phyloP scores from a whole-genome alignment of 768 basidiomycete species.

The Suillus sp. region DNA sequence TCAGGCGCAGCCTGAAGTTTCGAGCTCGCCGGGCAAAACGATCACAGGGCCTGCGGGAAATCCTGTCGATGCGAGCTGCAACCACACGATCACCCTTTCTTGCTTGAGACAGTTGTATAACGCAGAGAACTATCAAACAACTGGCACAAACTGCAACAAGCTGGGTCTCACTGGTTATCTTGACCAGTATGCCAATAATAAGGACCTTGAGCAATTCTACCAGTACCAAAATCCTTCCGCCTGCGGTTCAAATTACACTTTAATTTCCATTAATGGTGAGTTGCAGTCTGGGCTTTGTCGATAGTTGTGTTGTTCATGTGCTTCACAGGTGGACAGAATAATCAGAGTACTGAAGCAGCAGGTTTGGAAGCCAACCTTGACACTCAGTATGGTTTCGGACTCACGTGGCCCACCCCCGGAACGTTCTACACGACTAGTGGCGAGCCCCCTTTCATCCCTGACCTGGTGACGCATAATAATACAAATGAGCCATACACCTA shows the following conservation, averaged over 20 bases:
- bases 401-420: slow-evolving; percentile 60
- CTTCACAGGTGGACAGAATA: slow-evolving; percentile 57
- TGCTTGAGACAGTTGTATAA: slow-evolving; percentile 62
- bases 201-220: slow-evolving; percentile 56
- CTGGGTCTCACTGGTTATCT: slow-evolving; percentile 60
- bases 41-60: slow-evolving; percentile 36
- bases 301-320: slow-evolving; percentile 14
- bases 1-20: background rate
- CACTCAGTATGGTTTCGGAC: slow-evolving; percentile 65
- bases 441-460: slow-evolving; percentile 57
- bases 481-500: slow-evolving; percentile 52
- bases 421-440: slow-evolving; percentile 68
- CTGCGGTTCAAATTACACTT: slow-evolving; percentile 50
- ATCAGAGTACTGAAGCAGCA: slow-evolving; percentile 53
- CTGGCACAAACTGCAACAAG: slow-evolving; percentile 44
- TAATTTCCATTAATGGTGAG: slow-evolving; percentile 57
- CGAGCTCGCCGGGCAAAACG: slow-evolving; percentile 16
- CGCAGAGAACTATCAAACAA: slow-evolving; percentile 46
- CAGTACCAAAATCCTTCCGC: slow-evolving; percentile 50
- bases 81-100: slow-evolving; percentile 48
- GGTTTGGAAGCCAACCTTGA: slow-evolving; percentile 71
- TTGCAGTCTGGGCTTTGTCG: background rate
- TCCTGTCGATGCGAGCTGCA: slow-evolving; percentile 51
- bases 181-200: slow-evolving; percentile 52
- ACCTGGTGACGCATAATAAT: slow-evolving; percentile 39